Base-by-base conservation (phyloP, 2,329 filamentous ascomycete genomes). In the Claviceps capensis region DNA sequence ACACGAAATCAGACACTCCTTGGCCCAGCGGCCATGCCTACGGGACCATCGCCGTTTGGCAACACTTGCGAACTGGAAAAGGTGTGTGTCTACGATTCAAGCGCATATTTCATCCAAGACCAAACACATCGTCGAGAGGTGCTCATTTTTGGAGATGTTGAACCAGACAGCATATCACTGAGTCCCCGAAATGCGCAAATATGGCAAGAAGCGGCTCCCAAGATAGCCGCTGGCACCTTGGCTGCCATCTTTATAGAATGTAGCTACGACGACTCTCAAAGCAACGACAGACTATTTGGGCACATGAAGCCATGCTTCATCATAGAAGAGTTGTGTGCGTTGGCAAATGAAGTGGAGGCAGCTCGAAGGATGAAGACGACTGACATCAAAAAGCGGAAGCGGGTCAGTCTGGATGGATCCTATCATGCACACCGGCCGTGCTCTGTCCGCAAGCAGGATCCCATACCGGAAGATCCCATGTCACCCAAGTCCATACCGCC, bases 171-270 rank as follows among this genome's bases (percentile, higher is more conserved):
- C 8, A 69, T 97, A 26, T 94, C 88, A 0, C 68, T 91, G 2
- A 84, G 80, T 1, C 89, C 91, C 1, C 82, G 90, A 23, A 97
- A 93, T 58, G 70, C 77, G n/a, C 73, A 75, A 14, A 81, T 98
- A 14, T 98, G 93, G 93, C 77, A 81, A 57, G 86, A 93, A 61
- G 91, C 91, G 0, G 91, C 90, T 0, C 85, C 85, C 8, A 95
- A 94, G 63, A 82, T 98, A 26, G 85, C 75, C 0, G 70, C 75
- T 0, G 87, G 88, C 1, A 74, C 77, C 4, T 75, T 98, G 0
- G 78, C 76, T 0, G 91, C 85, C 11, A 85, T 98, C 13, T 91
- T 97, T 63, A 94, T 98, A 59, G 93, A 98, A 71, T 97, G 91
- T 67, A 95, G 88, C 55, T 98, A 91, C 65, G 86, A 88, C 55